Base-by-base conservation (phyloP, 2,329 filamentous ascomycete species). In the Trichoderma sp. region DNA sequence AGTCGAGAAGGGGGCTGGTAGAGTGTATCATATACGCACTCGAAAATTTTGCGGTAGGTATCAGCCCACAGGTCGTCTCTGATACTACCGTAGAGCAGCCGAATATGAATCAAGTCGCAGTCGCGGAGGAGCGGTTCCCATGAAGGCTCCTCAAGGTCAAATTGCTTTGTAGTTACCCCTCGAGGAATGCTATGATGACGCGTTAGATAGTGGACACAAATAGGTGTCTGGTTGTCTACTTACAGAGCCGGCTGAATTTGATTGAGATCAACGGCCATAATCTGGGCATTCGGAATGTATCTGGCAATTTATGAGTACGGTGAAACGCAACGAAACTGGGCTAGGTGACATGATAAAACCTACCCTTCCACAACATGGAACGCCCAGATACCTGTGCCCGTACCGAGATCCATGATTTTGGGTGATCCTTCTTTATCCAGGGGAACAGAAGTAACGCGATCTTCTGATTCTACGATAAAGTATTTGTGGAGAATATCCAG, bases 341-440 rank as follows among this genome's bases (percentile, higher is more conserved):
- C 1, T 46, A 55, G 30, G 7, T 21, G 21, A 24, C 14, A 24
- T 68, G 43, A n/a, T 28, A 8, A 30, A 21, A 78, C 88, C 81
- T 83, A 93, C 86, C 91, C 71, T 72, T 80, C 89, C 71, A 91
- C 91, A 81, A 97, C 91, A 73, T 95, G 91, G 74, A 96, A 92
- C 51, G 91, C 88, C 95, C 95, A 98, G 70, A 97, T 95, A 49
- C 93, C 94, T 1, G 93, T 97, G 24, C 94, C 95, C 71, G 91
- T 94, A 52, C 94, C 95, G 66, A 97, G 77, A 75, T 91, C 89
- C 52, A 91, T 76, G 59, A 91, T 83, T 61, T 81, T 79, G 34
- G 75, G 76, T 4, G 55, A 66, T 58, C 66, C 70, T 24, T 70
- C 69, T 52, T 30, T 70, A 64, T 58, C 66, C 28, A 74, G 71